Base-by-base conservation (phyloP, 176 grass and related monocot genomes). In the Cocos nucifera region DNA sequence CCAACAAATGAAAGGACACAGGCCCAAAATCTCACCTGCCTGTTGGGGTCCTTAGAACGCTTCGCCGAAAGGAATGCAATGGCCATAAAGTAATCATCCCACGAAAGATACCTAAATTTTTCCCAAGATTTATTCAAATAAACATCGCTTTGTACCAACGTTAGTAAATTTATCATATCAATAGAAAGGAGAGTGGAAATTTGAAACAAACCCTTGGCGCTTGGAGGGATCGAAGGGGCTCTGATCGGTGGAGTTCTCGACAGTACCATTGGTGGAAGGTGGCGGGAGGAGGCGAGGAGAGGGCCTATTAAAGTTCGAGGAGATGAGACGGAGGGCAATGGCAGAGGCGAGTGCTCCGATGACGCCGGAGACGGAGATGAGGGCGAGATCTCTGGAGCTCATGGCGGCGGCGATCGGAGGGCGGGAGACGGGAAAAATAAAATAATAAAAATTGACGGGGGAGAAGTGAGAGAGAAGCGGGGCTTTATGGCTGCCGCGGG, bases 11-110 rank as follows among this genome's bases (percentile, higher is more conserved):
- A 44, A 44, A 44, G 35, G 35, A 9, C 32, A 39, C 10, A 0
- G 35, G 35, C 2, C 35, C 7, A 35, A 16, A 1, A 60, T 15
- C 53, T 57, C 63, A 97, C 93, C 87, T 97, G 93, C 66, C 93
- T 68, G 5, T 88, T 97, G 49, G 93, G 93, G 78, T 97, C 93
- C 70, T 97, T 97, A 4, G 84, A 97, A 17, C 84, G 93, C 61
- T 97, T 69, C 23, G 93, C 93, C 0, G 93, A 97, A 62, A 97
- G 84, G 60, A 97, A 97, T 1, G 93, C 93, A n/a, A 97, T 83
- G 21, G 93, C 83, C 93, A 97, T 97, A 76, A 97, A 97, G 77
- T 97, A 97, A 51, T 97, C 93, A 58, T 97, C 93, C 93, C 93
- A 97, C 1, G 81, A 85, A 49, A 97, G 75, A 57, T 91, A 97